Evolutionary conservation across 1,284 basidiomycete genomes (phyloP).

Genomic region (Stereum hirsutum): DNA sequence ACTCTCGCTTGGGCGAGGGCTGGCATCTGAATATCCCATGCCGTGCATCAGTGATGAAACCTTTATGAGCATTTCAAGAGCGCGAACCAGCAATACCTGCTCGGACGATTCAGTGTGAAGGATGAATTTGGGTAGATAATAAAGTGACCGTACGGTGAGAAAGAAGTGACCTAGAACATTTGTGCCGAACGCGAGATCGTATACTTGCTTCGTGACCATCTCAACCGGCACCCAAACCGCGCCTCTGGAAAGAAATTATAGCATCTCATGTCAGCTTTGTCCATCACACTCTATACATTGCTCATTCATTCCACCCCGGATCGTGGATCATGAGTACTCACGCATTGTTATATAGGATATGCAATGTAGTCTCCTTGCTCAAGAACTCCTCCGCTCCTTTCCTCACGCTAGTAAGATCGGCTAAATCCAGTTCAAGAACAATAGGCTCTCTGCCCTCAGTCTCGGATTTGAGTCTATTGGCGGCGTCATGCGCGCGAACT

Average conservation of each 20-base stretch:
- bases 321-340: slow-evolving; percentile 16
- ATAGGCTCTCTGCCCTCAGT: neutral
- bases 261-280: too few species aligned
- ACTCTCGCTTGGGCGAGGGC: too few species aligned
- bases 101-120: too few species aligned
- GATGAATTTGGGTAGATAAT: too few species aligned
- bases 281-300: too few species aligned
- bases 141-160: too few species aligned
- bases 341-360: slow-evolving; percentile 28
- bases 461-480: neutral
- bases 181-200: slow-evolving; percentile 54
- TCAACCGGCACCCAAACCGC: slow-evolving; percentile 43
- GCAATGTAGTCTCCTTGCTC: slow-evolving; percentile 25
- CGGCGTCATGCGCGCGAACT: neutral
- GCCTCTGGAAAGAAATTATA: slow-evolving; percentile 29
- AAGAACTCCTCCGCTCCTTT: slow-evolving; percentile 23
- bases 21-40: too few species aligned
- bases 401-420: neutral
- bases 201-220: slow-evolving; percentile 39
- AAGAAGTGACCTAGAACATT: slow-evolving; percentile 45
- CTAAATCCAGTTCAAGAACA: neutral
- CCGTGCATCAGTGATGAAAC: too few species aligned
- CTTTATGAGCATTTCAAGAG: too few species aligned
- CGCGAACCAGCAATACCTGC: too few species aligned
- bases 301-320: too few species aligned